Evolutionary conservation across 768 basidiomycete species (phyloP), one percentile per base, ranked within the genome.

Genomic region (Boletus tylopilopsis): DNA sequence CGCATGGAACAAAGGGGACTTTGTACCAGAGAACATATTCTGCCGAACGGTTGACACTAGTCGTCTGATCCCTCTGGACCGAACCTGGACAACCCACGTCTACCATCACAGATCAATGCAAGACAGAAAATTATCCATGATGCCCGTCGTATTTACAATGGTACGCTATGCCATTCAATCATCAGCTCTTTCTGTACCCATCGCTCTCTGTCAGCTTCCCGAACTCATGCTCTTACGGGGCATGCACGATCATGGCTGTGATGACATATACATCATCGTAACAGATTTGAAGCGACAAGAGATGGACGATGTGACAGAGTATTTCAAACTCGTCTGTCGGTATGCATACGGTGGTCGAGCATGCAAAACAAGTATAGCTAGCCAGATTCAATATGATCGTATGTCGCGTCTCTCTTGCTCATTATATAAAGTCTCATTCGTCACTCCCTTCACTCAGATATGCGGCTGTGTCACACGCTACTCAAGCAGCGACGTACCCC

Each of bases 71-170:
- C 87, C 87, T 36, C 80, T 89, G 58, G 85, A 87, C 74, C 77
- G 87, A 51, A 86, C 85, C 16, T 89, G 87, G 87, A 85, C 82
- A 25, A 89, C 86, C 8, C 84, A 88, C 66, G 82, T 89, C 34
- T 88, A 83, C 61, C 85, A 88, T 64, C 87, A 89, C 52, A 76
- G 80, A 52, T 83, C 85, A 4, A 85, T 87, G 79, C 77, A 81
- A 52, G 85, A 87, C 57, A 75, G 83, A 46, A 84, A 82, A 53
- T 65, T 85, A 34, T 80, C 81, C 22, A 87, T 87, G 85, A 82
- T 86, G 77, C 86, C 83, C 6, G 86, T 89, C 3, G 82, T 89
- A 0, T 87, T 86, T 60, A 87, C 86, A 41, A 87, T 89, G 84
- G 87, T 87, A 58, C 55, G 74, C 63, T 19, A 7, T 18, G 16